Evolutionary conservation across 768 basidiomycete genomes (phyloP).

Genomic region (Boletus insuetus): DNA sequence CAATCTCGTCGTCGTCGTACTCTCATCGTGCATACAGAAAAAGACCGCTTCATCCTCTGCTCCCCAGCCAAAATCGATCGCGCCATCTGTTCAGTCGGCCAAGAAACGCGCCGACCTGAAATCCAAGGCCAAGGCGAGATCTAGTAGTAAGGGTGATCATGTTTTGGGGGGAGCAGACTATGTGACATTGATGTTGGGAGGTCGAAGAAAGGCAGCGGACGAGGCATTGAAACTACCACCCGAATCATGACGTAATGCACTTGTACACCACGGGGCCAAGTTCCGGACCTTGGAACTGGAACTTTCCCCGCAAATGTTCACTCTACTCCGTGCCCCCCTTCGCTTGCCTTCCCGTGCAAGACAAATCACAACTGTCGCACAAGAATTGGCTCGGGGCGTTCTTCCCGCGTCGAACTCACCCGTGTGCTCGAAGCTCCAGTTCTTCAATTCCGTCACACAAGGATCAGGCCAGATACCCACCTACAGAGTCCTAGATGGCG

Average conservation of each 20-base stretch:
- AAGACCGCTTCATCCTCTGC: constrained; percentile 14
- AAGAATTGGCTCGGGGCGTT: constrained; percentile 22
- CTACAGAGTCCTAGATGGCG: constrained; percentile 80
- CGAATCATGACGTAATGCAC: constrained; percentile 15
- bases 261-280: constrained; percentile 11
- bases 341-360: constrained; percentile 4
- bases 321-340: not conserved
- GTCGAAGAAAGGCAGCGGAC: constrained; percentile 61
- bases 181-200: constrained; percentile 66
- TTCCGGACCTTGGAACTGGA: constrained; percentile 10
- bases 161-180: constrained; percentile 78
- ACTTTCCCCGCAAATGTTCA: constrained; percentile 15
- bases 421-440: constrained; percentile 65
- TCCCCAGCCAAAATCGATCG: constrained; percentile 3
- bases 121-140: constrained; percentile 18
- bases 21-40: constrained; percentile 20
- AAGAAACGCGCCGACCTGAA: constrained; percentile 30
- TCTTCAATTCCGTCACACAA: constrained; percentile 75
- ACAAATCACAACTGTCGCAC: constrained; percentile 6
- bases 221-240: constrained; percentile 63
- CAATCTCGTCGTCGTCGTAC: not conserved
- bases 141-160: constrained; percentile 29
- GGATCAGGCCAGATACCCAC: constrained; percentile 72
- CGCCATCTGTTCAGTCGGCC: constrained; percentile 17
- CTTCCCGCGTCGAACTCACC: constrained; percentile 52